A percentile compares a stretch with the other conserved stretches of the same genome.
phyloP scores from a whole-genome alignment of 768 basidiomycete genomes.

The Pleurotus salmoneostramineus region DNA sequence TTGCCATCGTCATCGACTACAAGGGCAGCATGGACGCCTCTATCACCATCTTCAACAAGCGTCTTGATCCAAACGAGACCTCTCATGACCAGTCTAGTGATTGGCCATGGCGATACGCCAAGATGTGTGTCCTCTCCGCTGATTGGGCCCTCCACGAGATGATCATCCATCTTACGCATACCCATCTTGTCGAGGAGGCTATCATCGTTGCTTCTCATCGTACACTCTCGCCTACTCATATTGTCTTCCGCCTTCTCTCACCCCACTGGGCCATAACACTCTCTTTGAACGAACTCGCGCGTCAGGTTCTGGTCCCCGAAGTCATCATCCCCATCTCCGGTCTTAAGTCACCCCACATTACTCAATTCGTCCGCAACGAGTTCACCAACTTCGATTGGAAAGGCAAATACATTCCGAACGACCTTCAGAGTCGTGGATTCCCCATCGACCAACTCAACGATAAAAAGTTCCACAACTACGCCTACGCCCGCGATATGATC shows the following conservation, averaged over 20 bases:
- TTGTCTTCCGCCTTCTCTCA: constrained; percentile 22
- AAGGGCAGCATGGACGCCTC: constrained; percentile 20
- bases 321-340: constrained; percentile 18
- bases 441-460: constrained; percentile 19
- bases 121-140: constrained; percentile 23
- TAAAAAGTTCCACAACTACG: constrained; percentile 25
- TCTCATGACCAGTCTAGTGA: constrained; percentile 14
- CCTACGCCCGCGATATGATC: constrained; percentile 20
- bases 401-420: constrained; percentile 21
- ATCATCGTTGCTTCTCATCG: constrained; percentile 26
- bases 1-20: constrained; percentile 26
- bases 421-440: constrained; percentile 24
- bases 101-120: constrained; percentile 30
- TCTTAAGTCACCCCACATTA: constrained; percentile 14
- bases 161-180: constrained; percentile 21
- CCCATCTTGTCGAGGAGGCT: constrained; percentile 26
- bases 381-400: constrained; percentile 22
- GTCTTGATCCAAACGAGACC: constrained; percentile 10
- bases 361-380: constrained; percentile 15
- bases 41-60: constrained; percentile 25
- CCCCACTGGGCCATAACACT: constrained; percentile 26
- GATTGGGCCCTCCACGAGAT: constrained; percentile 27
- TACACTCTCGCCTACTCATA: constrained; percentile 16
- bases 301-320: constrained; percentile 20
- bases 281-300: constrained; percentile 22